Conservation (phyloP, 345 rosid genomes). For the Lepidium aucheri region DNA sequence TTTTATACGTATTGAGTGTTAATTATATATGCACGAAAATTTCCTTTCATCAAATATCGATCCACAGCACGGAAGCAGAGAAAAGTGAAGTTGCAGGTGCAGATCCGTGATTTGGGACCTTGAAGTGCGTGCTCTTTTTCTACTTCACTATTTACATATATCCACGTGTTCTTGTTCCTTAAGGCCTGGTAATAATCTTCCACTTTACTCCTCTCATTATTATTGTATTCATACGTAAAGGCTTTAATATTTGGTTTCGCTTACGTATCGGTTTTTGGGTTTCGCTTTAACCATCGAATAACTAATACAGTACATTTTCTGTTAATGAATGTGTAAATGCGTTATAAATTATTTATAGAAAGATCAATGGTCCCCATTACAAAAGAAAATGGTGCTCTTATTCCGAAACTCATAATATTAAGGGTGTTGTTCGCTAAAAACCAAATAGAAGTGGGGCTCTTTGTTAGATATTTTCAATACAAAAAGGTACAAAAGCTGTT, state of each 20-base stretch:
- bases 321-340: background rate
- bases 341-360: background rate
- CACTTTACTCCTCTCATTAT: background rate
- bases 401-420: background rate
- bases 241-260: too few species aligned
- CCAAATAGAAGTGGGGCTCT: constrained; percentile 1
- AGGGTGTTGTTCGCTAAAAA: background rate
- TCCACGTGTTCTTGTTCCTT: constrained; percentile 7
- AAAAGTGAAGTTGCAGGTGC: constrained; percentile 14
- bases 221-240: background rate
- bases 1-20: background rate
- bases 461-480: constrained; percentile 9
- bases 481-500: background rate
- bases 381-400: too few species aligned
- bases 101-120: constrained; percentile 22
- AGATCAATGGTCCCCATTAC: background rate
- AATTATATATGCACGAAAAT: background rate
- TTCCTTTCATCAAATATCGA: background rate
- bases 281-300: too few species aligned
- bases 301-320: too few species aligned
- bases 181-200: background rate
- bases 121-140: background rate
- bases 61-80: background rate
- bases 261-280: too few species aligned
- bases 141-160: background rate